phyloP scores from a whole-genome alignment of 1,284 basidiomycete genomes.

The Sphaerobolus stellatus region DNA sequence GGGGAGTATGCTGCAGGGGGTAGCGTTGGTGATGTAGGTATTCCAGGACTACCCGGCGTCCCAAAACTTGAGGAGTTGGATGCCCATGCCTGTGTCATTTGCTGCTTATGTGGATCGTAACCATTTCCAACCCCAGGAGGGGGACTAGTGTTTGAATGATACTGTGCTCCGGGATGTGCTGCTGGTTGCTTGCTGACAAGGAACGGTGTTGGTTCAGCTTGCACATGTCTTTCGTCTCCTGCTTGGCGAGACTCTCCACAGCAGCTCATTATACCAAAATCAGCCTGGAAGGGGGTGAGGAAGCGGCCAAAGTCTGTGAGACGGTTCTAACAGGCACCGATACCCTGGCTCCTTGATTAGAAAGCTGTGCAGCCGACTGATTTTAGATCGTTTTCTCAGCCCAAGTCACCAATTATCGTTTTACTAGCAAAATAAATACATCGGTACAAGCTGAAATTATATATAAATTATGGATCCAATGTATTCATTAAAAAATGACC shows the following conservation, averaged over 20 bases:
- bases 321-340: too few relatives aligned
- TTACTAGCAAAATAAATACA: too few relatives aligned
- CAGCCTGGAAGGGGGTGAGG: not conserved
- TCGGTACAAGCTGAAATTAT: too few relatives aligned
- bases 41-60: conserved; percentile 9
- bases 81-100: conserved; percentile 23
- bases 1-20: conserved; percentile 19
- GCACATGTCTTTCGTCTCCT: conserved; percentile 5
- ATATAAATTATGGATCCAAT: too few relatives aligned
- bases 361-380: too few relatives aligned
- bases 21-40: conserved; percentile 29
- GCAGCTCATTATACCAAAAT: conserved; percentile 17
- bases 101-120: not conserved
- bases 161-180: conserved; percentile 33
- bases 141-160: conserved; percentile 31
- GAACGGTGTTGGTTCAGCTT: conserved; percentile 15
- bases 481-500: too few relatives aligned
- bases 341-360: too few relatives aligned
- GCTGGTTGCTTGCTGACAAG: conserved; percentile 49
- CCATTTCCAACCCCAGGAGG: conserved; percentile 33
- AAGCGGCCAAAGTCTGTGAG: too few relatives aligned
- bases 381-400: too few relatives aligned
- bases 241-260: conserved; percentile 20
- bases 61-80: conserved; percentile 16
- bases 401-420: too few relatives aligned